These are phyloP conservation scores for Nymphaea colorata DNA, from an alignment of 164 flowering plant genomes.

Conservation along the genomic window DNA sequence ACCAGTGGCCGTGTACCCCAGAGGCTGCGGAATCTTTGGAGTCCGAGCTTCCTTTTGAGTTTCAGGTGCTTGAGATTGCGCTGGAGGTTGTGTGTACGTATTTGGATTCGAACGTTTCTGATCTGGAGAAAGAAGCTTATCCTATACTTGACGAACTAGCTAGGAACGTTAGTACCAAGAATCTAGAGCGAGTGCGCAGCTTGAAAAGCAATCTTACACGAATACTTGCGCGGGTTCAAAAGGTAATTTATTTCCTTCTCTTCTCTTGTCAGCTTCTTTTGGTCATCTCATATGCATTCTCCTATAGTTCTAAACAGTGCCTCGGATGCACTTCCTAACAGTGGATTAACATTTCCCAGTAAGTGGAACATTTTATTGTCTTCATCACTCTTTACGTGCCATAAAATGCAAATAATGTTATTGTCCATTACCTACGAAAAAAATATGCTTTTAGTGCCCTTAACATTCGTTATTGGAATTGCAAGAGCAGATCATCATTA, in stretches of 20 bases:
- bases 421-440: no score
- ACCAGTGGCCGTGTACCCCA: constrained; percentile 45
- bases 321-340: no score
- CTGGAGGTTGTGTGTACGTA: constrained; percentile 76
- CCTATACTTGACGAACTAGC: constrained; percentile 88
- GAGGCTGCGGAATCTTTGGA: constrained; percentile 64
- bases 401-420: no score
- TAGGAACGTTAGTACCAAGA: constrained; percentile 78
- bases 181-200: constrained; percentile 81
- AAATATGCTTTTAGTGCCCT: no score
- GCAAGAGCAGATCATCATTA: no score
- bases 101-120: constrained; percentile 68
- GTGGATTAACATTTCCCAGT: no score
- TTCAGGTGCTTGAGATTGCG: constrained; percentile 86
- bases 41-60: constrained; percentile 84
- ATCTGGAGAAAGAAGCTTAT: constrained; percentile 72
- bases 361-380: no score
- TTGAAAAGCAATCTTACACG: constrained; percentile 89
- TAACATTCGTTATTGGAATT: no score
- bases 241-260: constrained; percentile 30
- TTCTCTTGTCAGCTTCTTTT: no score
- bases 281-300: no score
- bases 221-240: constrained; percentile 88
- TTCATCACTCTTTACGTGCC: no score
- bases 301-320: no score